phyloP scores from a whole-genome alignment of 2,329 filamentous ascomycete genomes.

The Macrophomina tecta region DNA sequence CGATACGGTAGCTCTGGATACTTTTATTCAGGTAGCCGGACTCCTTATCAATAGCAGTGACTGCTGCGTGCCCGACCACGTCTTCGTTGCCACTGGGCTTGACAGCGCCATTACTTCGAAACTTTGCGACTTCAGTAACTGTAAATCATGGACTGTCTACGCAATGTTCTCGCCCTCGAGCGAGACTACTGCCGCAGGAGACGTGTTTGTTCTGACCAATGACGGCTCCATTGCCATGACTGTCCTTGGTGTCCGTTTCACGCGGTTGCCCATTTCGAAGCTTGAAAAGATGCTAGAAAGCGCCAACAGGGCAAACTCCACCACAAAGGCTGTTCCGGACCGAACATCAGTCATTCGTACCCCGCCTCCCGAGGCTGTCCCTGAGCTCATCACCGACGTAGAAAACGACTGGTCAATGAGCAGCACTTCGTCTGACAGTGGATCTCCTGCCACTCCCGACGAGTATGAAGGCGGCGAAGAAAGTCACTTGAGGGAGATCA shows the following conservation, averaged over 20 bases:
- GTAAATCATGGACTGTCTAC: neutral
- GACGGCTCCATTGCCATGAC: conserved; percentile 26
- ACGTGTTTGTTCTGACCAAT: neutral
- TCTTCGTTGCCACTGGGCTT: conserved; percentile 32
- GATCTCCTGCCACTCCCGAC: neutral
- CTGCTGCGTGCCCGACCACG: conserved; percentile 28
- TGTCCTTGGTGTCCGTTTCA: conserved; percentile 30
- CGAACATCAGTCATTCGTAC: neutral
- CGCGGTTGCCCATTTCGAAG: conserved; percentile 30
- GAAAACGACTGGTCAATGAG: too few relatives aligned
- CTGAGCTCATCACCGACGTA: neutral
- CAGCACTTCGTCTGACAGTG: neutral
- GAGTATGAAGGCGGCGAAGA: neutral
- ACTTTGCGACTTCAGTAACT: conserved; percentile 30
- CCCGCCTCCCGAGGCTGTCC: neutral
- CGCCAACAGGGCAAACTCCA: neutral
- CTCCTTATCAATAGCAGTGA: conserved; percentile 34
- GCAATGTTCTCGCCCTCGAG: neutral
- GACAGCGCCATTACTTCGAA: conserved; percentile 24
- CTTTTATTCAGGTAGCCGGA: conserved; percentile 33
- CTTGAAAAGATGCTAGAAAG: conserved; percentile 27
- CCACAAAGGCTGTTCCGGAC: neutral
- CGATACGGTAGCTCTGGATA: conserved; percentile 33
- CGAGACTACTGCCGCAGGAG: neutral
- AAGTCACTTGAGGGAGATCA: neutral